Conservation (phyloP, 2,329 filamentous ascomycete genomes). For the Penicillium expansum region DNA sequence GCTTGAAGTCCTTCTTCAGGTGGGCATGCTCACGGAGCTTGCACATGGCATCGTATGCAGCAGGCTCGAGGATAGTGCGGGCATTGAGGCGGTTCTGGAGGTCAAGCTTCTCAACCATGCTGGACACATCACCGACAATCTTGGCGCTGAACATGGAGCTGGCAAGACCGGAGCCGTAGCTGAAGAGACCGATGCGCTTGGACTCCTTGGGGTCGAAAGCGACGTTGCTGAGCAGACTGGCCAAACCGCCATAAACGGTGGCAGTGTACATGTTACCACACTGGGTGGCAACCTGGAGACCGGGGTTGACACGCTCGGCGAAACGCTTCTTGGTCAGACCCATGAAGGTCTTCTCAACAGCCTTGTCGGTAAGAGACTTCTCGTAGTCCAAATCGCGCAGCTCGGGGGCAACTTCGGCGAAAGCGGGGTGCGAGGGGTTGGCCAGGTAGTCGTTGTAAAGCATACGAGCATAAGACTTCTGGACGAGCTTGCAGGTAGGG, state of each 20-base stretch:
- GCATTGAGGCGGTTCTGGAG: slow-evolving; percentile 66
- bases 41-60: slow-evolving; percentile 77
- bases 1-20: slow-evolving; percentile 74
- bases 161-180: slow-evolving; percentile 74
- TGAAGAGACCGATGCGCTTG: slow-evolving; percentile 74
- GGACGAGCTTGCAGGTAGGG: slow-evolving; percentile 81
- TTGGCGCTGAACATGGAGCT: slow-evolving; percentile 68
- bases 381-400: slow-evolving; percentile 75
- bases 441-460: slow-evolving; percentile 82
- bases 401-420: slow-evolving; percentile 72
- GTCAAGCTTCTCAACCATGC: slow-evolving; percentile 66
- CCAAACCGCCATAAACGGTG: slow-evolving; percentile 58
- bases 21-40: slow-evolving; percentile 78
- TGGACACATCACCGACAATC: slow-evolving; percentile 66
- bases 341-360: slow-evolving; percentile 85
- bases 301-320: slow-evolving; percentile 70
- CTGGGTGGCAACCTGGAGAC: slow-evolving; percentile 72
- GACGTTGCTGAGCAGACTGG: slow-evolving; percentile 62
- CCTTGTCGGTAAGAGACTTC: slow-evolving; percentile 76
- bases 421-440: slow-evolving; percentile 64
- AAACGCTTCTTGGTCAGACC: slow-evolving; percentile 78
- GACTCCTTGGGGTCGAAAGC: slow-evolving; percentile 62
- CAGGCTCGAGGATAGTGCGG: slow-evolving; percentile 65
- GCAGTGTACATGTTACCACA: slow-evolving; percentile 66
- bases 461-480: slow-evolving; percentile 79